A percentile compares a stretch with the other conserved stretches of the same genome.
These are phyloP conservation scores for Komagataella phaffii DNA, from an alignment of 805 yeast species.

Conservation along the genomic window DNA sequence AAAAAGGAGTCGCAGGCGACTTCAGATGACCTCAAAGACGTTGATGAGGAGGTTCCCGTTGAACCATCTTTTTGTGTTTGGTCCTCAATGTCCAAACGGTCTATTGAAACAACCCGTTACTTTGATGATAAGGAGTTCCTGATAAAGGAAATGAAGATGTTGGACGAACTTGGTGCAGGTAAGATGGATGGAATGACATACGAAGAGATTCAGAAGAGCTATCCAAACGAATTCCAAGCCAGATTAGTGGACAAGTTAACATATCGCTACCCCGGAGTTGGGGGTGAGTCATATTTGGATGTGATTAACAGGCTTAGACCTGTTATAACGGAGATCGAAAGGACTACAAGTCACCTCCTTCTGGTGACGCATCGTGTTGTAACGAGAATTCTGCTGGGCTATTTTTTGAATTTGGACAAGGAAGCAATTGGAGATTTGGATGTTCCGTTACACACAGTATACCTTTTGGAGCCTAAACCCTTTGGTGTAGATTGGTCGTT, in stretches of 20 bases:
- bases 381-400: slow-evolving; percentile 74
- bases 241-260: slow-evolving; percentile 67
- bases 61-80: slow-evolving; percentile 82
- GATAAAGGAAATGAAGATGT: slow-evolving; percentile 81
- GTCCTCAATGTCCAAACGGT: slow-evolving; percentile 77
- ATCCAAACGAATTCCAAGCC: slow-evolving; percentile 69
- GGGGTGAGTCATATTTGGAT: slow-evolving; percentile 92
- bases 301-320: slow-evolving; percentile 86
- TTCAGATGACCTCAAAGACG: not conserved
- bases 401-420: slow-evolving; percentile 71
- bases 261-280: slow-evolving; percentile 92
- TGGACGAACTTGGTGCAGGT: slow-evolving; percentile 91
- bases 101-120: slow-evolving; percentile 63
- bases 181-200: slow-evolving; percentile 88
- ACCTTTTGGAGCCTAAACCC: slow-evolving; percentile 84
- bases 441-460: slow-evolving; percentile 85
- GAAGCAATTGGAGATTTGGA: slow-evolving; percentile 81
- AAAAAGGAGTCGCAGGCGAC: slow-evolving; percentile 12
- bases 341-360: slow-evolving; percentile 78
- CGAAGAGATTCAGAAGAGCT: slow-evolving; percentile 58
- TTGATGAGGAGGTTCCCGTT: slow-evolving; percentile 21
- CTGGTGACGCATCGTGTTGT: slow-evolving; percentile 87
- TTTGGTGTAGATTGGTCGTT: slow-evolving; percentile 91
- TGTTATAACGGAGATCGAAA: slow-evolving; percentile 81
- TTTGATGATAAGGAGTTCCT: slow-evolving; percentile 68